Percentiles rank a stretch among this genome's conserved stretches.
phyloP scores from a whole-genome alignment of 345 rosid species.

The Eucalyptus lansdowneana region DNA sequence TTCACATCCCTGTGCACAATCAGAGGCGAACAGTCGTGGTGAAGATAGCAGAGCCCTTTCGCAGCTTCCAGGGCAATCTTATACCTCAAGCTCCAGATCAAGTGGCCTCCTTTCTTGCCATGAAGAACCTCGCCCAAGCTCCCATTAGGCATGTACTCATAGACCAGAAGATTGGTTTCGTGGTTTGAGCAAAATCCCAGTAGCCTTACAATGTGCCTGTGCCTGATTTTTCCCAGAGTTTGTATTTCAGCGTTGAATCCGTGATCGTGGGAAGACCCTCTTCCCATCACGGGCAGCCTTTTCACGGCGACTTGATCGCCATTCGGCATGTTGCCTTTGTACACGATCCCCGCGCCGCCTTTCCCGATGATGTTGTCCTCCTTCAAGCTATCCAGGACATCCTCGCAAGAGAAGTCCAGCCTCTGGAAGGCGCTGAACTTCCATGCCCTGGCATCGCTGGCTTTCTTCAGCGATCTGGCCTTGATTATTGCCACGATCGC shows the following conservation, averaged over 20 bases:
- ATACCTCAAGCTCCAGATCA: background rate
- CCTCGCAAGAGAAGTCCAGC: slow-evolving; percentile 74
- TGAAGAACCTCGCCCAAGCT: background rate
- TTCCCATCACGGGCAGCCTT: slow-evolving; percentile 62
- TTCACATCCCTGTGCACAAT: background rate
- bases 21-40: background rate
- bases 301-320: slow-evolving; percentile 81
- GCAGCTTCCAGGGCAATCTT: background rate
- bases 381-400: slow-evolving; percentile 68
- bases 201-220: slow-evolving; percentile 73
- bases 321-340: slow-evolving; percentile 67
- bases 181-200: slow-evolving; percentile 87
- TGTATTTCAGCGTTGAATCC: slow-evolving; percentile 97
- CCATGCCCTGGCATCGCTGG: slow-evolving; percentile 81
- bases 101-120: background rate
- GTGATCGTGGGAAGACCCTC: slow-evolving; percentile 92
- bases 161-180: slow-evolving; percentile 40
- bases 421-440: slow-evolving; percentile 94
- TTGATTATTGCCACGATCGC: slow-evolving; percentile 79
- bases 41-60: background rate
- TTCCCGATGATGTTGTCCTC: slow-evolving; percentile 91
- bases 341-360: slow-evolving; percentile 94
- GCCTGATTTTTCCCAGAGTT: slow-evolving; percentile 80
- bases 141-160: background rate
- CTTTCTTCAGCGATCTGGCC: slow-evolving; percentile 73